These are phyloP conservation scores for Cyberlindnera amylophila DNA, from an alignment of 805 yeast species.

Conservation along the genomic window DNA sequence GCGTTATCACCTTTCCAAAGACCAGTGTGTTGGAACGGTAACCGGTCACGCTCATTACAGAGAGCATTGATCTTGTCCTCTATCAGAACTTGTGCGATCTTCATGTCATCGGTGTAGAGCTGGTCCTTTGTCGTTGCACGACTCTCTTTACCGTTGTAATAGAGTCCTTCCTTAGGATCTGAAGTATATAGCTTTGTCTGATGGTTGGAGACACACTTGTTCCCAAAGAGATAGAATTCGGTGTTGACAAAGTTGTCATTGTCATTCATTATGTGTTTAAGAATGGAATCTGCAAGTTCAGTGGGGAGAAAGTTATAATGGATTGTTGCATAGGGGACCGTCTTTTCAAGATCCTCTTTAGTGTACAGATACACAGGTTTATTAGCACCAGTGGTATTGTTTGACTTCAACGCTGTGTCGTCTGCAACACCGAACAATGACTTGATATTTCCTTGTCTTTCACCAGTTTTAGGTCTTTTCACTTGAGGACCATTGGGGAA, in stretches of 20 bases:
- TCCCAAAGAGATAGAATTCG: conserved; percentile 60
- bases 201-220: conserved; percentile 58
- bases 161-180: conserved; percentile 18
- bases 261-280: conserved; percentile 40
- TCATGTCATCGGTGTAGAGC: conserved; percentile 39
- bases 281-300: conserved; percentile 42
- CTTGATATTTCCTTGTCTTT: conserved; percentile 20
- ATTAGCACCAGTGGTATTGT: conserved; percentile 18
- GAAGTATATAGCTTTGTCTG: conserved; percentile 36
- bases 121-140: conserved; percentile 19
- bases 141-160: conserved; percentile 41
- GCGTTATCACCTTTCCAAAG: conserved; percentile 53
- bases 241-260: conserved; percentile 37
- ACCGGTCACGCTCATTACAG: conserved; percentile 27
- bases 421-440: conserved; percentile 19
- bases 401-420: conserved; percentile 8
- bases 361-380: conserved; percentile 42
- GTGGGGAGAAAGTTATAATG: conserved; percentile 50
- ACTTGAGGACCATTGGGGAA: conserved; percentile 16
- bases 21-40: conserved; percentile 36
- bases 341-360: conserved; percentile 45
- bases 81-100: conserved; percentile 35
- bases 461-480: conserved; percentile 2
- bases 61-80: conserved; percentile 39
- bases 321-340: conserved; percentile 50